Evolutionary conservation across 257 asterid genomes (phyloP), one percentile per base, ranked within the genome.

Genomic region (Schizonepeta tenuifolia): DNA sequence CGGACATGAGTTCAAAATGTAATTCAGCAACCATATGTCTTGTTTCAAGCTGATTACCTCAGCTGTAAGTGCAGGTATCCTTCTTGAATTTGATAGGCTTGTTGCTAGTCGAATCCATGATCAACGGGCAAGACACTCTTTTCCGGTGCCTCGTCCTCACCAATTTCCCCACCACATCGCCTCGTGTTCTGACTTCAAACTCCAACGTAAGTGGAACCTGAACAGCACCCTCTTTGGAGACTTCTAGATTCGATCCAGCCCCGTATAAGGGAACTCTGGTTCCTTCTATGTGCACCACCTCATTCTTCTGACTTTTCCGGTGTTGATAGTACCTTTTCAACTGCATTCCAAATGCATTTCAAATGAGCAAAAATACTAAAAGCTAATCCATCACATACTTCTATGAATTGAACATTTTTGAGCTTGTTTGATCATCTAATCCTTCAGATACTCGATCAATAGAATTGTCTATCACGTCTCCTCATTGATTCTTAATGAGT

Each of bases 141-240:
- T 41, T 78, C 21, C 84, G 78, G 51, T 88, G 93, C 79, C 75
- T 87, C 9, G 92, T 88, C 74, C 88, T 84, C 53, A 89, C 99
- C 81, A 94, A 76, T 47, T 91, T 94, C 7, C 99, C 99, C 0
- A 94, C 98, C 20, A 94, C 86, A 59, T 91, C 90, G 35, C 99
- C 99, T 22, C 72, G 71, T 0, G 99, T 83, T 17, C 72, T 73
- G 58, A 94, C 50, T 28, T 80, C 90, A 64, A 94, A 91, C 59
- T 85, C 86, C 77, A 94, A 49, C 2, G 72, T 82, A 78, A 89
- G 69, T 4, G 99, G 97, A 63, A 89, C 82, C 73, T 85, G 81
- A 46, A 89, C 85, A 1, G 77, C 88, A 10, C 79, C 81, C 13
- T 70, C 47, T 26, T 63, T 40, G 0, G 84, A 33, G 7, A 75